phyloP scores from a whole-genome alignment of 345 rosid genomes.

The Brassica carinata region DNA sequence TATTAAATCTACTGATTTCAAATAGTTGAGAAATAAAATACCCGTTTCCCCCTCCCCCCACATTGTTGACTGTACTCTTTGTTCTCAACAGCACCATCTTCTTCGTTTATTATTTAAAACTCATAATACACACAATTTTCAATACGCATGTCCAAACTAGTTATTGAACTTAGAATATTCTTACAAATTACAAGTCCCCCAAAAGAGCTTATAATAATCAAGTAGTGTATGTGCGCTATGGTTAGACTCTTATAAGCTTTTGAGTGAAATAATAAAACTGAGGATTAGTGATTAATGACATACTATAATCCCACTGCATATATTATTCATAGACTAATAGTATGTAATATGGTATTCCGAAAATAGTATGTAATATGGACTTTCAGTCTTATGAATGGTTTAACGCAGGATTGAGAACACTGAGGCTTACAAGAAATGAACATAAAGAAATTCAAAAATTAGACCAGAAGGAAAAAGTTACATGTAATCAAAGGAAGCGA shows the following conservation, averaged over 20 bases:
- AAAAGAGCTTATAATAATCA: conserved; percentile 13
- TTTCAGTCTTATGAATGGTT: background rate
- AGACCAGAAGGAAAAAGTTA: background rate
- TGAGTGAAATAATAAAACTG: background rate
- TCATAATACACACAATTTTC: background rate
- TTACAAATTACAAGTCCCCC: background rate
- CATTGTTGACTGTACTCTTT: conserved; percentile 9
- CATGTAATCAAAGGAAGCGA: background rate
- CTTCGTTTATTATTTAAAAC: background rate
- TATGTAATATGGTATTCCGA: background rate
- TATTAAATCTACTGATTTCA: too few species aligned
- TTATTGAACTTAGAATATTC: conserved; percentile 13
- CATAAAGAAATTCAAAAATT: background rate
- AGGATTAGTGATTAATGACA: conserved; percentile 2
- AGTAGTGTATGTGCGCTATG: background rate
- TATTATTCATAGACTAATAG: background rate
- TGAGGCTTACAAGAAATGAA: background rate
- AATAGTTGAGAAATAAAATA: too few species aligned
- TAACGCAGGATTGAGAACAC: background rate
- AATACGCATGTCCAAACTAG: conserved; percentile 14
- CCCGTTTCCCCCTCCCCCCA: background rate
- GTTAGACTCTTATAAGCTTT: conserved; percentile 5
- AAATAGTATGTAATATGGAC: background rate
- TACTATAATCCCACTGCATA: background rate
- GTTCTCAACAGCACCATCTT: background rate